These are phyloP conservation scores for Kodamaea laetipori DNA, from an alignment of 805 yeast species.

Conservation along the genomic window DNA sequence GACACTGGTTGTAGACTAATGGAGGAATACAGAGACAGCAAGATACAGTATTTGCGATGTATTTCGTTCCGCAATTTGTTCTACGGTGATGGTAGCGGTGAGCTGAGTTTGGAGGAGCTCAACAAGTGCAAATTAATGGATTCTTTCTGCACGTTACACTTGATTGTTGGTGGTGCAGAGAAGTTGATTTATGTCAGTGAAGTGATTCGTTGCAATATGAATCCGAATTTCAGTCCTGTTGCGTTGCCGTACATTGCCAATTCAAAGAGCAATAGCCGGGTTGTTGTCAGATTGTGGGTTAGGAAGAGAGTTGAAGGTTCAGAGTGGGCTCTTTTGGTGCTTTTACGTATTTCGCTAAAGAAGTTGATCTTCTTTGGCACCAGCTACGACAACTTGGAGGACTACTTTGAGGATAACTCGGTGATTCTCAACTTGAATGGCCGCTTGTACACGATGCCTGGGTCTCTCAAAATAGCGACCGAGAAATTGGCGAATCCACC, in stretches of 20 bases:
- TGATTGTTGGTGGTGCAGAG: slow-evolving; percentile 14
- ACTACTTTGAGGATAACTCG: slow-evolving; percentile 23
- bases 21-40: slow-evolving; percentile 15
- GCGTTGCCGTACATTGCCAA: slow-evolving; percentile 25
- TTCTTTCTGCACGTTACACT: slow-evolving; percentile 31
- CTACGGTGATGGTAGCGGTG: slow-evolving; percentile 1
- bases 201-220: slow-evolving; percentile 19
- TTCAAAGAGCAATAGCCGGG: slow-evolving; percentile 7
- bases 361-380: slow-evolving; percentile 17
- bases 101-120: not conserved
- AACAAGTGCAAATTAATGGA: slow-evolving; percentile 18
- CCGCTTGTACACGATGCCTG: slow-evolving; percentile 22
- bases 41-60: slow-evolving; percentile 17
- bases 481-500: slow-evolving; percentile 2
- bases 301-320: slow-evolving; percentile 3
- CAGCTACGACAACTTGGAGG: slow-evolving; percentile 15
- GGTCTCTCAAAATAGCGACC: slow-evolving; percentile 10
- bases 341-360: slow-evolving; percentile 21
- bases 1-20: slow-evolving; percentile 6
- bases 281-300: slow-evolving; percentile 9
- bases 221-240: slow-evolving; percentile 32
- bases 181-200: slow-evolving; percentile 37
- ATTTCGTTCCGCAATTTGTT: slow-evolving; percentile 22
- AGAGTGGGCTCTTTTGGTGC: slow-evolving; percentile 25
- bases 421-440: slow-evolving; percentile 24